Conservation (phyloP, 176 grass and related monocot species). For the bread wheat (Triticum aestivum) region DNA sequence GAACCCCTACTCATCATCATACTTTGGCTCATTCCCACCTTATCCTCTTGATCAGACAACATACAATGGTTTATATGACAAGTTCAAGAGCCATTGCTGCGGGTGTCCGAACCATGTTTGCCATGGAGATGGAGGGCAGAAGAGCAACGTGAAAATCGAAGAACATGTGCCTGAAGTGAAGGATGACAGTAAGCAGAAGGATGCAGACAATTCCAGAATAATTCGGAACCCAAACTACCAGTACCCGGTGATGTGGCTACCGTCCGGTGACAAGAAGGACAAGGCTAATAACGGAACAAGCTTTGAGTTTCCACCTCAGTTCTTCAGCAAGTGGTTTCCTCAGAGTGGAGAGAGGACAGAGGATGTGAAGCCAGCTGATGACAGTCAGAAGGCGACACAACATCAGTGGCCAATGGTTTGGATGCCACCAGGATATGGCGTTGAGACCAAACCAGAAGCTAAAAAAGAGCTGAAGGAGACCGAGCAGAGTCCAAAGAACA, state of each 20-base stretch:
- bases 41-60: conserved; percentile 44
- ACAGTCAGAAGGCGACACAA: conserved; percentile 21
- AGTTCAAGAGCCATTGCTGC: conserved; percentile 52
- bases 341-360: conserved; percentile 10
- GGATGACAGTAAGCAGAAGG: conserved; percentile 31
- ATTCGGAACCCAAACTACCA: conserved; percentile 42
- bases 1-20: conserved; percentile 40
- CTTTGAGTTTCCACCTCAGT: conserved; percentile 26
- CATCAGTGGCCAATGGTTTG: conserved; percentile 66
- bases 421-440: conserved; percentile 52
- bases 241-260: conserved; percentile 39
- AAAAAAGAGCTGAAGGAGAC: conserved; percentile 50
- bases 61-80: conserved; percentile 28
- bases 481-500: conserved; percentile 9
- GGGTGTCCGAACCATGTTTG: conserved; percentile 69
- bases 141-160: conserved; percentile 51
- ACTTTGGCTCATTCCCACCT: conserved; percentile 23
- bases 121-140: conserved; percentile 41
- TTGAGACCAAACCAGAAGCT: conserved; percentile 20
- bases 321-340: conserved; percentile 45
- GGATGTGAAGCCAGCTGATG: conserved; percentile 24
- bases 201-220: conserved; percentile 8
- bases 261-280: conserved; percentile 19
- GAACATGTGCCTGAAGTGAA: conserved; percentile 56
- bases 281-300: background rate